A percentile compares a stretch with the other conserved stretches of the same genome.
Conservation (phyloP, 2,329 filamentous ascomycete genomes). For the Apiospora marii region DNA sequence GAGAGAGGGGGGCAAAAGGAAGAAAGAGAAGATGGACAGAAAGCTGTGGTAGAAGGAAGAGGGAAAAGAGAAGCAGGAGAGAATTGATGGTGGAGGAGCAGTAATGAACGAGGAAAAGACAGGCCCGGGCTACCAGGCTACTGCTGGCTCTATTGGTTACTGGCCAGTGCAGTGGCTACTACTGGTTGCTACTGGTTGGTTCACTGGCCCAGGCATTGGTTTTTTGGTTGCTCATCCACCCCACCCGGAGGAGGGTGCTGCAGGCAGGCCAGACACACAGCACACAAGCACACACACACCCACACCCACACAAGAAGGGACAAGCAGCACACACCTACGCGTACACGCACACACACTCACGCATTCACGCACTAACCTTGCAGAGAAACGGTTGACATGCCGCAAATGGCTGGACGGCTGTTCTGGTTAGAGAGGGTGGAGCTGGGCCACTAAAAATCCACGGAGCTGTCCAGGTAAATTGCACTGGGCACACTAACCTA, state of each 20-base stretch:
- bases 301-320: not conserved
- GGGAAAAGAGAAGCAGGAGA: slow-evolving; percentile 34
- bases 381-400: slow-evolving; percentile 8
- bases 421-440: slow-evolving; percentile 14
- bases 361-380: slow-evolving; percentile 13
- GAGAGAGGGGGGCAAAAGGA: slow-evolving; percentile 38
- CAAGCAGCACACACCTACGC: not conserved
- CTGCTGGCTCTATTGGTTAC: slow-evolving; percentile 11
- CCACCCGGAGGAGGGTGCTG: not conserved
- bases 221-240: not conserved
- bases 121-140: not conserved
- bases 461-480: slow-evolving; percentile 10
- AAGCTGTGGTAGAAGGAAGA: slow-evolving; percentile 33
- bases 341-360: not conserved
- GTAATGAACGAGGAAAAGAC: slow-evolving; percentile 3
- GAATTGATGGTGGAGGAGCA: slow-evolving; percentile 22
- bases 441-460: slow-evolving; percentile 12
- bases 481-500: slow-evolving; percentile 12
- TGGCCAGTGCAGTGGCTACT: not conserved
- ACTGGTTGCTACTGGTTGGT: not conserved
- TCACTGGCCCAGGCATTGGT: slow-evolving; percentile 11
- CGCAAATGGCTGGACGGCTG: not conserved
- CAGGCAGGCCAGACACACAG: not conserved
- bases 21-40: slow-evolving; percentile 42
- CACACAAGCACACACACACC: not conserved